Percentiles rank a stretch among this genome's conserved stretches.
Evolutionary conservation across 306 rosid genomes (phyloP).

Genomic region (Alnus rubra): DNA sequence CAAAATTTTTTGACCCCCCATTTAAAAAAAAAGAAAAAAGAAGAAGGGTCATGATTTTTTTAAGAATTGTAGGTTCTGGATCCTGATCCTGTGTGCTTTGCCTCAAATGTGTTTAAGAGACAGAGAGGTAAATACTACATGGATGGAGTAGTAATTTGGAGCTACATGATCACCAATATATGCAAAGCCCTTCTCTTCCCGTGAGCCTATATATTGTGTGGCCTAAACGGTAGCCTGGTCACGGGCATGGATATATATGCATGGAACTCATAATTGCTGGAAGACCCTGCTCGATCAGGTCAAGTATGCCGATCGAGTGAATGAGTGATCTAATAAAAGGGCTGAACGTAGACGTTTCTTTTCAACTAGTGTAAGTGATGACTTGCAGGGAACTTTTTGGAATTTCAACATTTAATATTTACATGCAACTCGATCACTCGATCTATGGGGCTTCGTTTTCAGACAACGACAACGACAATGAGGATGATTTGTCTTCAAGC

Average conservation of each 20-base stretch:
- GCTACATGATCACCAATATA: background rate
- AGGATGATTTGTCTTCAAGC: background rate
- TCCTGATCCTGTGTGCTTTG: background rate
- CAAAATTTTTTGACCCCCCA: no score
- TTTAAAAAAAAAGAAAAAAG: no score
- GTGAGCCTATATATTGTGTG: conserved; percentile 1
- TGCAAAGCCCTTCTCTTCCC: background rate
- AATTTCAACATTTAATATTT: background rate
- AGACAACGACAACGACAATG: background rate
- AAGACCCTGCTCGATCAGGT: no score
- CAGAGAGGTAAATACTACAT: no score
- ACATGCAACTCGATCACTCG: background rate
- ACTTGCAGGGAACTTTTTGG: background rate
- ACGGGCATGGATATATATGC: background rate
- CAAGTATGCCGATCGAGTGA: no score
- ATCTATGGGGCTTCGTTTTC: background rate
- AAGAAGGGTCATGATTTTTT: no score
- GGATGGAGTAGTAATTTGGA: background rate
- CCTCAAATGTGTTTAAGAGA: no score
- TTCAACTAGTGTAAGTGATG: background rate
- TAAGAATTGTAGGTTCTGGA: no score
- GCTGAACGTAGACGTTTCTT: background rate
- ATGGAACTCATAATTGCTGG: background rate
- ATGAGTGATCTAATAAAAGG: no score
- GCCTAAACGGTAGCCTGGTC: background rate